These are phyloP conservation scores for Zygosaccharomyces pseudorouxii DNA, from an alignment of 805 yeast genomes.

Conservation along the genomic window DNA sequence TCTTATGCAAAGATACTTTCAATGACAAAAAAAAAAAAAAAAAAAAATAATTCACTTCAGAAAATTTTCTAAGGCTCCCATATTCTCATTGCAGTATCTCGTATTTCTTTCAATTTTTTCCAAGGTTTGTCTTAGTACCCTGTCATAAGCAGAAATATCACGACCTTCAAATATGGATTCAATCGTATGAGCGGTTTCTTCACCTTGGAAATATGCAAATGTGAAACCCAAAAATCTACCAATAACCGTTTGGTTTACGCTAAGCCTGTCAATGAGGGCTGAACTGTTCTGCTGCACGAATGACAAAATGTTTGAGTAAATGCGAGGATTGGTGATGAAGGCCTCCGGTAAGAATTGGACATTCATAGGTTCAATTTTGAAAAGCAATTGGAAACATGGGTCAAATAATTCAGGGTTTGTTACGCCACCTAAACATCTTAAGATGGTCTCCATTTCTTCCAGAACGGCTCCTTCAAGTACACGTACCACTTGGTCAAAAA, in stretches of 20 bases:
- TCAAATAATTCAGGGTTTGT: slow-evolving; percentile 36
- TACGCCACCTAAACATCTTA: slow-evolving; percentile 46
- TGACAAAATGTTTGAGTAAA: slow-evolving; percentile 42
- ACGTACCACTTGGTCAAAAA: slow-evolving; percentile 36
- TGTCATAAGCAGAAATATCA: slow-evolving; percentile 19
- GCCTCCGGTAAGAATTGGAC: slow-evolving; percentile 46
- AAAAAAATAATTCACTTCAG: slow-evolving; percentile 4
- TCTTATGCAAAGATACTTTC: neutral
- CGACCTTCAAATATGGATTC: slow-evolving; percentile 35
- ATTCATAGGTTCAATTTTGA: slow-evolving; percentile 48
- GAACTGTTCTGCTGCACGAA: slow-evolving; percentile 43
- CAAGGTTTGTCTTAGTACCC: slow-evolving; percentile 16
- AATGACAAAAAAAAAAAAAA: neutral
- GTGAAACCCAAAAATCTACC: slow-evolving; percentile 40
- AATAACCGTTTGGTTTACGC: slow-evolving; percentile 43
- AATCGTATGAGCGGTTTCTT: slow-evolving; percentile 34
- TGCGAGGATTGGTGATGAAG: slow-evolving; percentile 40
- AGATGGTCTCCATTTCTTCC: slow-evolving; percentile 49
- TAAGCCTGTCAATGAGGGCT: slow-evolving; percentile 39
- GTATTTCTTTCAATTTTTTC: slow-evolving; percentile 18
- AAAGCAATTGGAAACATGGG: slow-evolving; percentile 36
- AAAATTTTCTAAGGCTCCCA: slow-evolving; percentile 2
- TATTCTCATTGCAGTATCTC: slow-evolving; percentile 5
- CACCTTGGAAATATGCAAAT: slow-evolving; percentile 37
- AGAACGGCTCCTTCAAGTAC: slow-evolving; percentile 45